Percentiles rank a stretch among this genome's conserved stretches.
Conservation (phyloP, 2,329 filamentous ascomycete species). For the Peltaster fructicola region DNA sequence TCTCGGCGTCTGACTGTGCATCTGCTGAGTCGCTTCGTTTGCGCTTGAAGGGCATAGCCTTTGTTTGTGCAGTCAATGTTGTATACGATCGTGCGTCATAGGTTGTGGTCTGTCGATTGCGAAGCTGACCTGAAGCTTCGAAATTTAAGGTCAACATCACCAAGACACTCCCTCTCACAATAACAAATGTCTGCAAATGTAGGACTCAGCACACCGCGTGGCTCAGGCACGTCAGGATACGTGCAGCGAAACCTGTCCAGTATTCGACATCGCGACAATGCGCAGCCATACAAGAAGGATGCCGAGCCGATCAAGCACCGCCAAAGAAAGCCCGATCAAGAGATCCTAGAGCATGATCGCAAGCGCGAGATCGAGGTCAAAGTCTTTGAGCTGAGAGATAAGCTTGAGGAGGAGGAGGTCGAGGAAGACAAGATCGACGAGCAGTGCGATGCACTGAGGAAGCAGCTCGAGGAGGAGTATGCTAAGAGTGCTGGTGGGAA, state of each 20-base stretch:
- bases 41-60: no score
- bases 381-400: conserved; percentile 76
- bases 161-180: no score
- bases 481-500: conserved; percentile 28
- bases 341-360: conserved; percentile 85
- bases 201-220: conserved; percentile 81
- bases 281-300: conserved; percentile 59
- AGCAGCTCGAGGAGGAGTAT: conserved; percentile 42
- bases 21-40: no score
- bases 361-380: conserved; percentile 84
- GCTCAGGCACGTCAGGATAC: conserved; percentile 91
- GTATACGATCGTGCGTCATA: no score
- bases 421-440: conserved; percentile 85
- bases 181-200: conserved; percentile 81
- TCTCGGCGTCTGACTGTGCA: no score
- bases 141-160: no score
- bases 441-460: conserved; percentile 47
- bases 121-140: no score
- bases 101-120: no score
- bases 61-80: no score
- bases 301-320: conserved; percentile 52
- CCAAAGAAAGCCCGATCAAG: conserved; percentile 72
- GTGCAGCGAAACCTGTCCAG: conserved; percentile 91
- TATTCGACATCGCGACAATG: conserved; percentile 65
- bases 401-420: conserved; percentile 75